Conservation (phyloP, 2,329 filamentous ascomycete genomes). For the Alternaria dauci region DNA sequence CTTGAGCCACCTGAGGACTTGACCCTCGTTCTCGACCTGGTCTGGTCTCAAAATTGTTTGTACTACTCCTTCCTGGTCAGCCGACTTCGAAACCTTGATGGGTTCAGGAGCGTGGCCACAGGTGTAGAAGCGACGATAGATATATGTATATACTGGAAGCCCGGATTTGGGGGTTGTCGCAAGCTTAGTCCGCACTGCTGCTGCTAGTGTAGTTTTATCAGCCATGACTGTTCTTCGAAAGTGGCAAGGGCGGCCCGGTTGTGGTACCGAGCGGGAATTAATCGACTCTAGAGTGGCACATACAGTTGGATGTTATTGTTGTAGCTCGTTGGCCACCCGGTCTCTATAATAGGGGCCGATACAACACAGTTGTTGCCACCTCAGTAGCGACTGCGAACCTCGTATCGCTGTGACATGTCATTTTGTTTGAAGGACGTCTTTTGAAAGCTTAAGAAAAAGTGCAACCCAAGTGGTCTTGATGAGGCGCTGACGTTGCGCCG, state of each 20-base stretch:
- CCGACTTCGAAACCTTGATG: slow-evolving; percentile 17
- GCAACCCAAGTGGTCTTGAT: background rate
- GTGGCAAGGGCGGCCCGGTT: background rate
- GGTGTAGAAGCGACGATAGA: slow-evolving; percentile 24
- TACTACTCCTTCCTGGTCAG: background rate
- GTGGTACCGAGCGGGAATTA: background rate
- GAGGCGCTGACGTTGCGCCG: background rate
- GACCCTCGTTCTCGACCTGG: background rate
- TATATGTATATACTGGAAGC: slow-evolving; percentile 17
- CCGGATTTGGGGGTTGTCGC: background rate
- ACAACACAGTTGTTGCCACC: slow-evolving; percentile 3
- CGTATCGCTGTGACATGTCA: background rate
- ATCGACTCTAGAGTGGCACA: background rate
- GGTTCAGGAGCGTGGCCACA: slow-evolving; percentile 31
- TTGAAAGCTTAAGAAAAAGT: background rate
- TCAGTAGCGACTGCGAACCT: background rate
- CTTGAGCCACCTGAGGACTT: background rate
- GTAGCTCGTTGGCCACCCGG: background rate
- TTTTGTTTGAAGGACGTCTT: background rate
- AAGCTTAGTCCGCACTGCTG: background rate
- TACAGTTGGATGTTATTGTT: slow-evolving; percentile 11
- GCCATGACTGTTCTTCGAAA: slow-evolving; percentile 1
- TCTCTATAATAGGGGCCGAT: background rate
- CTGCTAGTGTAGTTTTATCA: slow-evolving; percentile 3
- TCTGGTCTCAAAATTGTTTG: slow-evolving; percentile 15